A percentile compares a stretch with the other conserved stretches of the same genome.
Evolutionary conservation across 1,139 yeast genomes (phyloP).

Genomic region (Nakaseomyces uthaithaninus): DNA sequence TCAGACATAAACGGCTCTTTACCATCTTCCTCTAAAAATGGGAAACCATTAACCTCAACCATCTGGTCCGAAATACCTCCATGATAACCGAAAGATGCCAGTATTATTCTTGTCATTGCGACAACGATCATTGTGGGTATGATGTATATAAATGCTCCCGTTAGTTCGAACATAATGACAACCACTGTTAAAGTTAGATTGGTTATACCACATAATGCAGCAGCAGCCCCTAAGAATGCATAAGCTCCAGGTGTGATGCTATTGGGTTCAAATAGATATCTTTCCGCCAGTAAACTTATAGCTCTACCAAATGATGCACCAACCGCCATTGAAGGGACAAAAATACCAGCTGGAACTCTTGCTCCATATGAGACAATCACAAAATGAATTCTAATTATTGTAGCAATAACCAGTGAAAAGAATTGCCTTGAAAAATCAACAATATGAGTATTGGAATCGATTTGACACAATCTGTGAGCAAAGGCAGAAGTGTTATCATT

Average conservation of each 20-base stretch:
- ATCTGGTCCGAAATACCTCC: slow-evolving; percentile 95
- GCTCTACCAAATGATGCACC: slow-evolving; percentile 94
- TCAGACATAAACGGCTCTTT: slow-evolving; percentile 43
- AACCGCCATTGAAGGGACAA: slow-evolving; percentile 94
- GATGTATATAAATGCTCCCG: slow-evolving; percentile 85
- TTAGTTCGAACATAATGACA: slow-evolving; percentile 89
- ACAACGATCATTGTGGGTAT: slow-evolving; percentile 95
- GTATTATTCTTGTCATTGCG: slow-evolving; percentile 74
- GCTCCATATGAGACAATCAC: slow-evolving; percentile 85
- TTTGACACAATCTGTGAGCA: slow-evolving; percentile 44
- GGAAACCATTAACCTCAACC: slow-evolving; percentile 82
- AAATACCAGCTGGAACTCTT: slow-evolving; percentile 91
- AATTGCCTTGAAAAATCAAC: slow-evolving; percentile 29
- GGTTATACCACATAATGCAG: slow-evolving; percentile 89
- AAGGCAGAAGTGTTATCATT: slow-evolving; percentile 33
- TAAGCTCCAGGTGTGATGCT: slow-evolving; percentile 90
- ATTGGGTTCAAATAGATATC: slow-evolving; percentile 39
- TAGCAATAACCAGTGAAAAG: slow-evolving; percentile 58
- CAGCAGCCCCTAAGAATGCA: slow-evolving; percentile 96
- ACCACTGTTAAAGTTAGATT: slow-evolving; percentile 88
- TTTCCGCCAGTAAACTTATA: slow-evolving; percentile 48
- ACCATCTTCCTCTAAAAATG: slow-evolving; percentile 69
- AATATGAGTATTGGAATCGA: slow-evolving; percentile 33
- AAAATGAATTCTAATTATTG: slow-evolving; percentile 58
- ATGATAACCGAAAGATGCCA: slow-evolving; percentile 59